These are phyloP conservation scores for Globisporangium okanoganense DNA, from an alignment of 352 stramenopile genomes.

Conservation along the genomic window DNA sequence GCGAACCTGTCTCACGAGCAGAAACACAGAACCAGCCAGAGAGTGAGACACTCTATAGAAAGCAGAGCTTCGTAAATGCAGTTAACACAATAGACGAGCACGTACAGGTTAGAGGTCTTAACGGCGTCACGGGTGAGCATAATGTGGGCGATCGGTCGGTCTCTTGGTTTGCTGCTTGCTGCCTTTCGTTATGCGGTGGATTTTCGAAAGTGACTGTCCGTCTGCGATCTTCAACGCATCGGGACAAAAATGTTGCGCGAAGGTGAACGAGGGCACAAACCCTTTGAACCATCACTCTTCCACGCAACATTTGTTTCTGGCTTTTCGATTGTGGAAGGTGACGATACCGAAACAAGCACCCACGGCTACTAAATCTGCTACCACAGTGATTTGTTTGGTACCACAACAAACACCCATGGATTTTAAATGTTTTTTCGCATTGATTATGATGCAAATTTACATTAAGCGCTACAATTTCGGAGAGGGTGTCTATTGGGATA, in stretches of 20 bases:
- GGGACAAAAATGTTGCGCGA: neutral
- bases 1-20: conserved; percentile 8
- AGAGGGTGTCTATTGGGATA: no score
- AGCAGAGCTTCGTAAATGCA: neutral
- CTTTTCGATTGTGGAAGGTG: neutral
- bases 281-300: neutral
- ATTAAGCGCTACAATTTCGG: no score
- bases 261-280: neutral
- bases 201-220: conserved; percentile 1
- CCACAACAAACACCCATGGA: no score
- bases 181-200: neutral
- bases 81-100: neutral
- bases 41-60: neutral
- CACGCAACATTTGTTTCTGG: neutral
- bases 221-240: conserved; percentile 7
- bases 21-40: neutral
- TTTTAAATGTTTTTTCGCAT: no score
- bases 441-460: no score
- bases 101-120: conserved; percentile 38
- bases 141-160: neutral
- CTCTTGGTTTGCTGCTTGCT: neutral
- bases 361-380: neutral
- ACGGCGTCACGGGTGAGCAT: conserved; percentile 33
- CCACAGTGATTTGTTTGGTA: neutral
- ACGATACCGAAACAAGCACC: neutral